phyloP scores from a whole-genome alignment of 2,329 filamentous ascomycete genomes.

The Cercospora beticola region DNA sequence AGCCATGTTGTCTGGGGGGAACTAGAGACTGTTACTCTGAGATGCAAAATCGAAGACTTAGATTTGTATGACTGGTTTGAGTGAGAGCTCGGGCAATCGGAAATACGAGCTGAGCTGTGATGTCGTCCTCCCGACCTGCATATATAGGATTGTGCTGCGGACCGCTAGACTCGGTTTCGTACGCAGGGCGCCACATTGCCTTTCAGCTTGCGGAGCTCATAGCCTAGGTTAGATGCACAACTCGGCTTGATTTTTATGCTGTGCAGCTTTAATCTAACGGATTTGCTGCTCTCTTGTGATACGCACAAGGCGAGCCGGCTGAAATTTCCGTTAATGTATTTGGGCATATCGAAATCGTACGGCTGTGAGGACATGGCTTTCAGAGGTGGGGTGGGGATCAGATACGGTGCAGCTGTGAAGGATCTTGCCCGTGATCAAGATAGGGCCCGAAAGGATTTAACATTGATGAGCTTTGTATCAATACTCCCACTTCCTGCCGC shows the following conservation, averaged over 20 bases:
- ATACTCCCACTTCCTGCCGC: not conserved
- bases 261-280: not conserved
- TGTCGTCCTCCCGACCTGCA: not conserved
- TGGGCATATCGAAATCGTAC: too few species aligned
- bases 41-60: not conserved
- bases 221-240: not conserved
- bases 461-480: not conserved
- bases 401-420: not conserved
- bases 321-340: too few species aligned
- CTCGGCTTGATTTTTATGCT: not conserved
- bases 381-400: too few species aligned
- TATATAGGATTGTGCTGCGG: not conserved
- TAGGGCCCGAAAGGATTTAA: not conserved
- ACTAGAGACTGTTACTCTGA: not conserved
- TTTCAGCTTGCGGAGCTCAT: not conserved
- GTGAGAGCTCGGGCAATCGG: not conserved
- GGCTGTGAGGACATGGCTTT: too few species aligned
- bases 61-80: not conserved
- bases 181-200: not conserved
- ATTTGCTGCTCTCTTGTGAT: not conserved
- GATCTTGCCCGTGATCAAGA: not conserved
- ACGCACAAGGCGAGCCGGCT: not conserved
- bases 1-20: conserved; percentile 10
- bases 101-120: not conserved
- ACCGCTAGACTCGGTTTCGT: not conserved